These are phyloP conservation scores for Sporothrix variecibatus DNA, from an alignment of 2,329 filamentous ascomycete species.

Conservation along the genomic window DNA sequence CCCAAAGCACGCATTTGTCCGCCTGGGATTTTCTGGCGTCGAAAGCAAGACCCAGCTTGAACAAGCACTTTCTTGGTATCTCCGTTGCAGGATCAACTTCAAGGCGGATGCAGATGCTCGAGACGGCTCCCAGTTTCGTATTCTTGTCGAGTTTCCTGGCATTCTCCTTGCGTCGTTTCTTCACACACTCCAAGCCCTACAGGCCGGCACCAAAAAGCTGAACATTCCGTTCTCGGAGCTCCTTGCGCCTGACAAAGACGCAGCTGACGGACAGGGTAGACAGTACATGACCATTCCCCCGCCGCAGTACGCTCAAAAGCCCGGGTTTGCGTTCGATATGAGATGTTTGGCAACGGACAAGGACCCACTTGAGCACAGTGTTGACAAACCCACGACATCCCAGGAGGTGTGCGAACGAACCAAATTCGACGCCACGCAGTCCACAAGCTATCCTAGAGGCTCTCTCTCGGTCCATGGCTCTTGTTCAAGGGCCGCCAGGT, in stretches of 20 bases:
- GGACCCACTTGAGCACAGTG: constrained; percentile 26
- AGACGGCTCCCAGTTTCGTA: constrained; percentile 25
- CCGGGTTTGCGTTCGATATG: constrained; percentile 54
- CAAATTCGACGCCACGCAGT: constrained; percentile 55
- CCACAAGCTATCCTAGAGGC: constrained; percentile 53
- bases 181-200: constrained; percentile 57
- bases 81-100: constrained; percentile 34
- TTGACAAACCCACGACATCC: constrained; percentile 6
- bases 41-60: constrained; percentile 8
- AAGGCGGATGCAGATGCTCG: background rate
- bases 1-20: constrained; percentile 36
- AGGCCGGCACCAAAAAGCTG: constrained; percentile 49
- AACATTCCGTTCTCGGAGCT: constrained; percentile 54
- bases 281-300: constrained; percentile 34
- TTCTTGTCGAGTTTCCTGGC: constrained; percentile 63
- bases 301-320: constrained; percentile 53
- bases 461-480: constrained; percentile 54
- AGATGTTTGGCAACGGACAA: constrained; percentile 34
- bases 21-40: constrained; percentile 29
- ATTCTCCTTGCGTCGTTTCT: constrained; percentile 60
- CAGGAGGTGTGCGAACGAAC: constrained; percentile 40
- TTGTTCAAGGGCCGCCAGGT: constrained; percentile 71
- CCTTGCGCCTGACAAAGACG: constrained; percentile 32
- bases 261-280: constrained; percentile 36
- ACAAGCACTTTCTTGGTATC: constrained; percentile 5